These are phyloP conservation scores for Daldinia decipiens DNA, from an alignment of 495 filamentous ascomycete species.

Conservation along the genomic window DNA sequence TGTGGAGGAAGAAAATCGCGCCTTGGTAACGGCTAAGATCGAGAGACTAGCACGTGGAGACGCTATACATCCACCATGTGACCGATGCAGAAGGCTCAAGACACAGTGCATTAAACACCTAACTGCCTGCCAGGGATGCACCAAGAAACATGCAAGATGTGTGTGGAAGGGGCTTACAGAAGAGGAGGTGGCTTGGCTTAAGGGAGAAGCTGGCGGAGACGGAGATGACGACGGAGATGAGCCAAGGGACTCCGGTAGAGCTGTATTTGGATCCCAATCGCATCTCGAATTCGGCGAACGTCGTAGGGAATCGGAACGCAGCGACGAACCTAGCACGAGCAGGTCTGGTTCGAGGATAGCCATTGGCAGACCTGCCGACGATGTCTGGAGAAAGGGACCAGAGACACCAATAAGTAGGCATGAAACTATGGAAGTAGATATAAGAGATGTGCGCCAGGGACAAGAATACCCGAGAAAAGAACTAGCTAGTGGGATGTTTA, in stretches of 20 bases:
- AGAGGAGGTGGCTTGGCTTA: constrained; percentile 65
- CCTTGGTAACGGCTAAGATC: constrained; percentile 76
- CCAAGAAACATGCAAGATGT: constrained; percentile 88
- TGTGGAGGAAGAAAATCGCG: constrained; percentile 56
- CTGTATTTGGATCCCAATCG: constrained; percentile 32
- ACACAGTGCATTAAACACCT: constrained; percentile 87
- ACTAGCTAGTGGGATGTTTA: constrained; percentile 19
- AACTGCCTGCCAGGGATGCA: constrained; percentile 86
- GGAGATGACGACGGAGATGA: constrained; percentile 46
- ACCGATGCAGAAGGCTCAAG: constrained; percentile 80
- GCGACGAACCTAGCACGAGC: constrained; percentile 32
- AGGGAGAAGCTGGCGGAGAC: constrained; percentile 41
- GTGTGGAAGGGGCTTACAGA: constrained; percentile 81
- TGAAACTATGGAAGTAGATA: constrained; percentile 46
- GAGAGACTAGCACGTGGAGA: constrained; percentile 79
- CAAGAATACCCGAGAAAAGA: constrained; percentile 43
- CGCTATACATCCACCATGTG: constrained; percentile 79
- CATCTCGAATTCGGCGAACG: constrained; percentile 37
- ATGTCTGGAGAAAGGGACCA: constrained; percentile 47
- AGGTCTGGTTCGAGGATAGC: constrained; percentile 40
- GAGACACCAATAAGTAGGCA: constrained; percentile 26
- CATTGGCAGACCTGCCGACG: constrained; percentile 42
- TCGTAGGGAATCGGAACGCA: constrained; percentile 36
- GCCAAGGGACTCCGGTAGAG: constrained; percentile 33
- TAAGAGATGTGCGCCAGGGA: constrained; percentile 33